These are phyloP conservation scores for Boletus sp. DNA, from an alignment of 1,284 basidiomycete genomes.

Conservation along the genomic window DNA sequence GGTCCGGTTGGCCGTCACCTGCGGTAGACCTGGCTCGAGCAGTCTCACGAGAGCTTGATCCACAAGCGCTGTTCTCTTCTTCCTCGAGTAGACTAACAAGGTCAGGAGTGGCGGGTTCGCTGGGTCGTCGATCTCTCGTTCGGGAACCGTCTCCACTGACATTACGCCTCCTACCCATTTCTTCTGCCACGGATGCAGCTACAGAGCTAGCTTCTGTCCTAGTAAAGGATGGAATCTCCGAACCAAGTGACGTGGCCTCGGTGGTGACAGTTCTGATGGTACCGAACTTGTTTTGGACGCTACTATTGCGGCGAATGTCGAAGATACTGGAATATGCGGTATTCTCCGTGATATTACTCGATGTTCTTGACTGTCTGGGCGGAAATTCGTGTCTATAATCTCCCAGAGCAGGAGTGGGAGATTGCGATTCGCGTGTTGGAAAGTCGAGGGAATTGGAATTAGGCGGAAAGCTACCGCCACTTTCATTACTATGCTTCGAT, in stretches of 20 bases:
- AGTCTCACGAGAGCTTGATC: constrained; percentile 34
- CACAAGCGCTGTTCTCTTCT: constrained; percentile 54
- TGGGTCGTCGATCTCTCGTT: constrained; percentile 54
- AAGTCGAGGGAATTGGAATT: constrained; percentile 29
- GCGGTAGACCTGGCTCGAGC: constrained; percentile 25
- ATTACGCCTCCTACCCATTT: constrained; percentile 40
- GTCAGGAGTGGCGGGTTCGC: constrained; percentile 57
- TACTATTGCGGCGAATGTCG: constrained; percentile 45
- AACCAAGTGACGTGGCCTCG: constrained; percentile 61
- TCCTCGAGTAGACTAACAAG: constrained; percentile 69
- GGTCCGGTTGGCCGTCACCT: constrained; percentile 13
- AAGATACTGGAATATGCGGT: constrained; percentile 64
- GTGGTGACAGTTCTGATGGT: constrained; percentile 78
- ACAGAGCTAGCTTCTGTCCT: constrained; percentile 58
- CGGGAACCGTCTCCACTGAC: constrained; percentile 32
- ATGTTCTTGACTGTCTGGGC: constrained; percentile 45
- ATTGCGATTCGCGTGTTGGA: constrained; percentile 26
- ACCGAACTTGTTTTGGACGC: constrained; percentile 57
- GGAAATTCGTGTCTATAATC: constrained; percentile 42
- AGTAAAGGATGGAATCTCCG: constrained; percentile 56
- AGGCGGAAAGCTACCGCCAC: constrained; percentile 31
- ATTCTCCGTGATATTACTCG: constrained; percentile 50
- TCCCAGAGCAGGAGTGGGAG: constrained; percentile 22
- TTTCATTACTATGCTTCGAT: constrained; percentile 26
- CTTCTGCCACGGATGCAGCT: constrained; percentile 42